Base-by-base conservation (phyloP, 352 stramenopile species). In the Thalassiosira delicatula region DNA sequence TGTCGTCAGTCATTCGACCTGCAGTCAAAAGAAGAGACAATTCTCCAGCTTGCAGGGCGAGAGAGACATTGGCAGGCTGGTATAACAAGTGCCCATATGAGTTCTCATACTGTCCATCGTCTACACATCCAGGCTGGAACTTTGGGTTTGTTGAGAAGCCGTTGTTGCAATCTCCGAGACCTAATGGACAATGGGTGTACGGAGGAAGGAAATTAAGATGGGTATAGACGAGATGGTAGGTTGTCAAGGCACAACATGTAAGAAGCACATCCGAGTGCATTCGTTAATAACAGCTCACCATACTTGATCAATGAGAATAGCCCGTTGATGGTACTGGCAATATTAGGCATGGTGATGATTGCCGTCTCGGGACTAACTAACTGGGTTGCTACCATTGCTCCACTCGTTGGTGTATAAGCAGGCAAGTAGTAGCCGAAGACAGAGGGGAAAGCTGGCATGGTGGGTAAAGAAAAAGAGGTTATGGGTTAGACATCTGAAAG, bases 381-480 rank as follows among this genome's bases (percentile, higher is more conserved):
- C 21, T 62, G 67, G 37, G 71, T 53, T 14, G 14, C 1, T 17
- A 32, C 46, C 1, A 80, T 76, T 2, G 76, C 66, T 25, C 9
- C 27, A 59, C 85, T 71, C n/a, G n/a, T n/a, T 42, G 83, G 76
- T 4, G 83, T 27, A 66, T 89, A 92, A 19, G 91, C 76, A 40
- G 91, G 89, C 12, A 88, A 60, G 70, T 92, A 93, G 66, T 85
- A 95, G n/a, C 59, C 84, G 71, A 94, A 95, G 0, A 94, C 89
- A 29, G 63, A 84, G 12, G n/a, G n/a, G n/a, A n/a, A n/a, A n/a
- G n/a, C n/a, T n/a, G n/a, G n/a, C n/a, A n/a, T n/a, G n/a, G n/a
- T n/a, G n/a, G n/a, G n/a, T n/a, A n/a, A n/a, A n/a, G n/a, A n/a
- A n/a, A n/a, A n/a, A n/a, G n/a, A n/a, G n/a, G n/a, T n/a, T n/a